A percentile compares a stretch with the other conserved stretches of the same genome.
Conservation (phyloP, 495 filamentous ascomycete genomes). For the Tuber aestivum region DNA sequence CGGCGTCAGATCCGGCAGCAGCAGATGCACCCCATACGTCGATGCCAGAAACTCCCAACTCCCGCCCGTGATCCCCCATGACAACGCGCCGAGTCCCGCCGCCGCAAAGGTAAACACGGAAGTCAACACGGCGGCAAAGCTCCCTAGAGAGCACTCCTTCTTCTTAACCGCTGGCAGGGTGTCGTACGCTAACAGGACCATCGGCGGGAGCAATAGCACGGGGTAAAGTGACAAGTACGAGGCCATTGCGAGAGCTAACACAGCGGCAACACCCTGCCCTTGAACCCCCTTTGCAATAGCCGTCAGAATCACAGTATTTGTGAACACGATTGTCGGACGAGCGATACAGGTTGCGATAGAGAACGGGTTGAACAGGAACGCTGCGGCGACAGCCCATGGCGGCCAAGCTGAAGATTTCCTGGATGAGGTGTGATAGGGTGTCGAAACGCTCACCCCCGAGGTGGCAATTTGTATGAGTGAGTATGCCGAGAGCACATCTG, state of each 20-base stretch:
- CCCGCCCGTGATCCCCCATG: constrained; percentile 65
- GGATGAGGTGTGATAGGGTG: constrained; percentile 67
- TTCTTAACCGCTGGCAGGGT: constrained; percentile 9
- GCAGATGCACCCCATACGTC: constrained; percentile 85
- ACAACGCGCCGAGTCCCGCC: constrained; percentile 60
- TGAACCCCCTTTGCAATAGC: constrained; percentile 76
- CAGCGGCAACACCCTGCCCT: constrained; percentile 66
- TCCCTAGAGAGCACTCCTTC: constrained; percentile 12
- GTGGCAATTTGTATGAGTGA: constrained; percentile 79
- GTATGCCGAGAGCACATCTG: constrained; percentile 77
- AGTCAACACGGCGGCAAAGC: constrained; percentile 53
- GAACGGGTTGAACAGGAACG: constrained; percentile 93
- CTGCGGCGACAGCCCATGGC: constrained; percentile 68
- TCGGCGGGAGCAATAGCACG: constrained; percentile 72
- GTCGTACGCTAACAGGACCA: constrained; percentile 78
- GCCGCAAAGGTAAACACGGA: constrained; percentile 48
- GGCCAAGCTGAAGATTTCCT: constrained; percentile 73
- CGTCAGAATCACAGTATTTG: constrained; percentile 77
- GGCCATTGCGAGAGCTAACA: constrained; percentile 78
- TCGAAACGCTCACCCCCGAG: constrained; percentile 66
- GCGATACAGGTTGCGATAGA: constrained; percentile 88
- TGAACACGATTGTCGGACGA: constrained; percentile 86
- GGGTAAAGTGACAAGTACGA: constrained; percentile 91
- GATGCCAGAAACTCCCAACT: constrained; percentile 80
- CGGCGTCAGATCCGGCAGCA: constrained; percentile 86